Evolutionary conservation across 2,329 filamentous ascomycete genomes (phyloP), one percentile per base, ranked within the genome.

Genomic region (Fonsecaea erecta): DNA sequence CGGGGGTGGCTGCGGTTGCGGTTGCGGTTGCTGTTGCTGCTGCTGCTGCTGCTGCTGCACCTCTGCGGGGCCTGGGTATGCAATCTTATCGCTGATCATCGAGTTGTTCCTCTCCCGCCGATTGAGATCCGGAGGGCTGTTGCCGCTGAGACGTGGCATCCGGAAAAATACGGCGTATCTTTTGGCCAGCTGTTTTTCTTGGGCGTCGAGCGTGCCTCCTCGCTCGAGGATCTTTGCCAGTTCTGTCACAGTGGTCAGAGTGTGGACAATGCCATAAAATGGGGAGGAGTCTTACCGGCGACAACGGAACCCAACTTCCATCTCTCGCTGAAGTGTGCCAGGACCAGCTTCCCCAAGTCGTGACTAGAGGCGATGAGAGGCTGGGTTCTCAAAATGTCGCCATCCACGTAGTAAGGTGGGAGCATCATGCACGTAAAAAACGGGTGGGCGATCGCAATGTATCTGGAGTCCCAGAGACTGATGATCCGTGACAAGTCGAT

Each of bases 381-480:
- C 26, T 68, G 66, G 24, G 66, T 53, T 48, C 43, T 63, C 11
- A 63, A 37, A 21, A 63, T 55, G 53, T 64, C 63, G 34, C 59
- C 43, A 28, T 68, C 66, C n/a, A 68, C 52, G 7, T 58, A 64
- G 21, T 60, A 62, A 7, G 59, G 55, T 30, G 66, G 60, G 16
- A 68, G 63, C 60, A 65, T 64, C 66, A 68, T 68, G 52, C 66
- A 68, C 21, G 66, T 62, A 30, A 65, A 57, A 26, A 68, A 68
- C 8, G 66, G 66, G 52, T 68, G 66, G 21, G 66, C 66, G 4
- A 61, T 35, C n/a, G 62, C 62, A 32, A 68, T 68, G 32, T 68
- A 68, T 48, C 63, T 56, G 12, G 66, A 52, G 52, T 68, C 66
- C 66, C 66, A 68, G 14, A 65, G 63, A 28, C 66, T 64, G 58